Base-by-base conservation (phyloP, 2,329 filamentous ascomycete species). In the Mariannaea elegans region DNA sequence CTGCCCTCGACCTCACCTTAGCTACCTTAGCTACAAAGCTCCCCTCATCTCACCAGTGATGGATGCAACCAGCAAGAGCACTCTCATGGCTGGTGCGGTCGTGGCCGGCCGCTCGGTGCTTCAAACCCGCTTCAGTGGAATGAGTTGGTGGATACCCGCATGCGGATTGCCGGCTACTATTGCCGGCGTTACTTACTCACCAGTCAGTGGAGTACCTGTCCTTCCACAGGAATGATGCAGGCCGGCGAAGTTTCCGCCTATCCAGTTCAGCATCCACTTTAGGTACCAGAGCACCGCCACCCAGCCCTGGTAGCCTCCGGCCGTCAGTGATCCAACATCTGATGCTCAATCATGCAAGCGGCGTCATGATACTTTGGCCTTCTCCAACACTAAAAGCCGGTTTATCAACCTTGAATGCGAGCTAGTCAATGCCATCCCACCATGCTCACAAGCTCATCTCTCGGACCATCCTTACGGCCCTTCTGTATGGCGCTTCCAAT, bases 311-410 rank as follows among this genome's bases (percentile, higher is more conserved):
- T 44, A 38, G 24, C 46, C 34, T 10, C 51, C 56, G 52, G 44
- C 36, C 49, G 44, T 53, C 48, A 50, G 52, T 52, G 57, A 61
- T 24, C 52, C 31, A 59, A 70, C 65, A 70, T 67, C 66, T 62
- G 68, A 69, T 71, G 59, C 63, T 61, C 31, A 52, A 60, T 48
- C 64, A 50, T 56, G 50, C 55, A 60, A 42, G 53, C 46, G 54
- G 65, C 68, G 64, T 70, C 65, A 69, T 66, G 67, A 70, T 66
- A 70, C 65, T 66, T 65, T 59, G 36, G 13, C 46, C 46, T 27
- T 41, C 34, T 13, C 50, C 62, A 53, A 65, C 59, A 64, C 64
- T 39, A 50, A 42, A 59, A 68, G 46, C 58, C 55, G 52, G 56
- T 58, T 68, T 53, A n/a, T 34, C 58, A 48, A 21, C 45, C 34